Base-by-base conservation (phyloP, 495 filamentous ascomycete species). In the Xylaria grammica region DNA sequence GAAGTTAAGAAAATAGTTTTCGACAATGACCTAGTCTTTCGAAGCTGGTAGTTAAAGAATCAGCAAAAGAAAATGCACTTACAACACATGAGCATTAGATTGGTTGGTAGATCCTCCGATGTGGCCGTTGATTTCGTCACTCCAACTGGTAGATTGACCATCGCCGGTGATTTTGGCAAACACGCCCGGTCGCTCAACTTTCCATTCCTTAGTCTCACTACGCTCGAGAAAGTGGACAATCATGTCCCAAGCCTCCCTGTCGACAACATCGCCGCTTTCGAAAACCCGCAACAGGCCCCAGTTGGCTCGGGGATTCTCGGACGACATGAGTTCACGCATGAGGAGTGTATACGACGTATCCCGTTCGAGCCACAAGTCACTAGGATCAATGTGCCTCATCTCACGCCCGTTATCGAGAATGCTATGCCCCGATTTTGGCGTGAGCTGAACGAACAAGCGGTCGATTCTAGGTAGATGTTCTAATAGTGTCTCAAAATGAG, bases 311-410 rank as follows among this genome's bases (percentile, higher is more conserved):
- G 59, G 63, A 26, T 45, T 45, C 1, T 38, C 52, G 8, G 26
- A 52, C 5, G 56, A 53, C 4, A 58, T 64, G 24, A 84, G 68
- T 49, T 78, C 68, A 29, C 71, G 70, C 71, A 82, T 71, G 5
- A 82, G 51, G 17, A 72, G 44, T 19, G 70, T 67, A 71, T 83
- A 82, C 32, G 76, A 75, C 34, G 64, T 76, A 65, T 79, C 79
- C 30, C 77, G 73, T 67, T 81, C 78, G 72, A 79, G 74, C 81
- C 81, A 81, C 15, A 82, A 72, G 58, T 82, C 78, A 10, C 69
- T 59, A 17, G 69, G 62, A 27, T 80, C 69, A 45, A 79, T 63
- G 30, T 75, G 63, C 20, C 53, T 65, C 76, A 82, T 79, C 65
- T 79, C 78, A 0, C 67, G 54, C 3, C 62, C 51, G 49, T 77